Percentiles rank a stretch among this genome's conserved stretches.
Evolutionary conservation across 177 flowering plant genomes (phyloP).

Genomic region (Vitis hybrid): DNA sequence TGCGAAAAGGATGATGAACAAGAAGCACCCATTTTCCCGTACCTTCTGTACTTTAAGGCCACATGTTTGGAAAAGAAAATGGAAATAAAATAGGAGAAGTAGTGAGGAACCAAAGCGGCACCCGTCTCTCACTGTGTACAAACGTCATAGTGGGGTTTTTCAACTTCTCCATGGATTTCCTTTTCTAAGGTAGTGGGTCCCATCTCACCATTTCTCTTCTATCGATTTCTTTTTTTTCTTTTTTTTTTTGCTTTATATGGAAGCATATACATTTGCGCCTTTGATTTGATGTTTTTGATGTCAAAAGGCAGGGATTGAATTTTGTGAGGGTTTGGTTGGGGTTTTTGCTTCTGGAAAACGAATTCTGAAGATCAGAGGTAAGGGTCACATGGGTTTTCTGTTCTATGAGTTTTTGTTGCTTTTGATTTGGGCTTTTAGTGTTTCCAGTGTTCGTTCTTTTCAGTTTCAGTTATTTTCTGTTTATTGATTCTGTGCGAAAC

Average conservation of each 20-base stretch:
- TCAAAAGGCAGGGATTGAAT: constrained; percentile 2
- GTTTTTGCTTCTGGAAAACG: constrained; percentile 18
- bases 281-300: constrained; percentile 1
- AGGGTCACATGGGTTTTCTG: constrained; percentile 4
- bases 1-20: too few species aligned
- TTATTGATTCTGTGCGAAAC: not conserved
- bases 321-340: constrained; percentile 6
- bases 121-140: too few species aligned
- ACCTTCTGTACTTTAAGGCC: too few species aligned
- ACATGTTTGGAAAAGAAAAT: too few species aligned
- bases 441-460: not conserved
- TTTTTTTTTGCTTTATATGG: not conserved
- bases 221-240: not conserved
- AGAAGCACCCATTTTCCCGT: too few species aligned
- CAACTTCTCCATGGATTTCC: not conserved
- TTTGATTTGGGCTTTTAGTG: not conserved
- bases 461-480: not conserved
- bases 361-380: constrained; percentile 38
- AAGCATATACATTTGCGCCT: not conserved
- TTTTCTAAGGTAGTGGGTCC: constrained; percentile 1
- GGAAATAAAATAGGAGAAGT: too few species aligned
- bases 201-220: not conserved
- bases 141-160: too few species aligned
- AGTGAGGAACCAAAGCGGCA: too few species aligned
- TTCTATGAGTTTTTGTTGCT: constrained; percentile 1